A percentile compares a stretch with the other conserved stretches of the same genome.
phyloP scores from a whole-genome alignment of 2,329 filamentous ascomycete species.

The Fusarium beomiforme region DNA sequence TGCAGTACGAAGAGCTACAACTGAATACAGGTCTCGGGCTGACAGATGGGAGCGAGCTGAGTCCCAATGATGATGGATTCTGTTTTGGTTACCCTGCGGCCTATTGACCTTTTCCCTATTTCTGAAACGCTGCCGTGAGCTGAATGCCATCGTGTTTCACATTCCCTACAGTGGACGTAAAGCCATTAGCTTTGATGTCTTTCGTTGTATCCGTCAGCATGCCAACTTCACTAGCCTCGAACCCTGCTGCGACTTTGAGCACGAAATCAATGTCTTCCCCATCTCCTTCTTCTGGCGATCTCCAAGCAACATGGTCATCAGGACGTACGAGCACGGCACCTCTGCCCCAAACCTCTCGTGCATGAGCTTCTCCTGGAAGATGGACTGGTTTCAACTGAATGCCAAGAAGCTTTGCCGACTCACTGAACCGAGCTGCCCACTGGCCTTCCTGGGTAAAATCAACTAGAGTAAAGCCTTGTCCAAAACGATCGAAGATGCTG shows the following conservation, averaged over 20 bases:
- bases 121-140: too few species aligned
- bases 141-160: too few species aligned
- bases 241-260: background rate
- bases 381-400: background rate
- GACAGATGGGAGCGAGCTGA: too few species aligned
- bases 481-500: background rate
- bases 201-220: too few species aligned
- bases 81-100: too few species aligned
- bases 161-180: background rate
- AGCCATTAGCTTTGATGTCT: rapidly evolving
- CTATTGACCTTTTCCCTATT: too few species aligned
- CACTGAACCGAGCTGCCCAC: background rate
- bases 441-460: background rate
- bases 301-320: background rate
- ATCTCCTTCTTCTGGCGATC: background rate
- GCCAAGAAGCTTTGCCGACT: background rate
- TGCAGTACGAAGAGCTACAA: too few species aligned
- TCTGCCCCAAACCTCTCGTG: background rate
- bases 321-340: background rate
- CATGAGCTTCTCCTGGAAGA: background rate
- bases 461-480: background rate
- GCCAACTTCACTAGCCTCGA: background rate
- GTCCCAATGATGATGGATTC: too few species aligned
- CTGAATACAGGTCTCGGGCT: too few species aligned
- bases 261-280: background rate